phyloP scores from a whole-genome alignment of 2,329 filamentous ascomycete species.

The Dactylellina cionopaga region DNA sequence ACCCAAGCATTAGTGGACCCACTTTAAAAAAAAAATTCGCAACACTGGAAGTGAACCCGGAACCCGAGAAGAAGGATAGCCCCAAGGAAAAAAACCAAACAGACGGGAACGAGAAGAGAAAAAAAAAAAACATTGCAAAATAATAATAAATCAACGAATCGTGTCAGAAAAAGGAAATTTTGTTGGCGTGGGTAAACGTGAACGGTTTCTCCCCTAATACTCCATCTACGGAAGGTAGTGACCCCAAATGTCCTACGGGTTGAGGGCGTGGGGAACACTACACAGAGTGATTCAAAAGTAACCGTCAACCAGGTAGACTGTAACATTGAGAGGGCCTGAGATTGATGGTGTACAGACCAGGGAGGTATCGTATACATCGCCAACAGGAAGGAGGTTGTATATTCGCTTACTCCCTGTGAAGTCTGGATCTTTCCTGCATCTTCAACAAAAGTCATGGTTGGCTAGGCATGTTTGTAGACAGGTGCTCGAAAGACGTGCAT shows the following conservation, averaged over 20 bases:
- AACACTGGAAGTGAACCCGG: slow-evolving; percentile 54
- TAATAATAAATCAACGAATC: too few species aligned
- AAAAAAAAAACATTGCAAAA: slow-evolving; percentile 53
- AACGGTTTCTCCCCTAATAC: slow-evolving; percentile 47
- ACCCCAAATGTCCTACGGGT: slow-evolving; percentile 5
- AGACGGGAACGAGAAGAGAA: slow-evolving; percentile 47
- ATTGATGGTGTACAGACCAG: slow-evolving; percentile 1
- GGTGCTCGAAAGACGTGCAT: background rate
- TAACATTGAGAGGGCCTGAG: slow-evolving; percentile 22
- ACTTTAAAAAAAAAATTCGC: slow-evolving; percentile 52
- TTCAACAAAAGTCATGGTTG: background rate
- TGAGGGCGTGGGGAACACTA: slow-evolving; percentile 9
- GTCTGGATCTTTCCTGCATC: background rate
- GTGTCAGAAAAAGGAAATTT: background rate
- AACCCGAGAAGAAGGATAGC: slow-evolving; percentile 50
- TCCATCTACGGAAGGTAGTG: slow-evolving; percentile 46
- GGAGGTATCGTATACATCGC: slow-evolving; percentile 29
- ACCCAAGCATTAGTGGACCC: slow-evolving; percentile 53
- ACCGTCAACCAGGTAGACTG: slow-evolving; percentile 23
- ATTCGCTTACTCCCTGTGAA: too few species aligned
- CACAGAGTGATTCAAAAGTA: slow-evolving; percentile 19
- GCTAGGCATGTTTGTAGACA: background rate
- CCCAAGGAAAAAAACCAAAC: slow-evolving; percentile 45
- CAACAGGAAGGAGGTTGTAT: slow-evolving; percentile 35
- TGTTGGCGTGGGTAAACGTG: slow-evolving; percentile 28